Evolutionary conservation across 1,284 basidiomycete species (phyloP), one percentile per base, ranked within the genome.

Genomic region (Austroboletus novae-zelandiae): DNA sequence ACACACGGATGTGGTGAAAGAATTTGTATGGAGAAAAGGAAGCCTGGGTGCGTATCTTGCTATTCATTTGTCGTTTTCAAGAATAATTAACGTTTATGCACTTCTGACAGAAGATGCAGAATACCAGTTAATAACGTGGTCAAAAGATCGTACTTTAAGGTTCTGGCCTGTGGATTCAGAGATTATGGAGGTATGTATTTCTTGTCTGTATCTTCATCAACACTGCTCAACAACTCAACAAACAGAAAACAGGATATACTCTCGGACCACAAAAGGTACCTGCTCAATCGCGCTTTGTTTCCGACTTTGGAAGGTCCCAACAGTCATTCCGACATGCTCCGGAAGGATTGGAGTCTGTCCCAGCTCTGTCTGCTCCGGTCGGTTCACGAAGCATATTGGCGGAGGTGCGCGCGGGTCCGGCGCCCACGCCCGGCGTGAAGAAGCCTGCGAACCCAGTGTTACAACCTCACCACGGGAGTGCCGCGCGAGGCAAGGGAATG

Each of bases 71-170:
- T 5, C 20, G 20, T 5, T 23, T n/a, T n/a, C n/a, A n/a, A 23
- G 20, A 23, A 23, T 23, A 23, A 23, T 5, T 23, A 23, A 23
- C 20, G 20, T 23, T 23, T 2, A 23, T 5, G 27, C 43, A 27
- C 15, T 51, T 25, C 3, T 43, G 23, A 52, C 60, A 78, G 83
- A 85, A 50, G 80, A 83, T 64, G 78, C 83, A 9, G 85, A 90
- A 51, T 95, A 94, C 67, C 94, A 97, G 66, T 78, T 99, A 4
- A 91, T 99, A 45, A 98, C 95, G 0, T 98, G 95, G 96, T 92
- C 91, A 2, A 96, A 95, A 68, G 97, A 98, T 64, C 83, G 93
- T 40, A 96, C 91, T 0, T 72, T 99, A 32, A 76, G 93, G 9
- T 89, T 98, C 59, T 98, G 94, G 92, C 94, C 94, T 0, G 77